Conservation (phyloP, 2,329 filamentous ascomycete species). For the Fusarium drepaniforme region DNA sequence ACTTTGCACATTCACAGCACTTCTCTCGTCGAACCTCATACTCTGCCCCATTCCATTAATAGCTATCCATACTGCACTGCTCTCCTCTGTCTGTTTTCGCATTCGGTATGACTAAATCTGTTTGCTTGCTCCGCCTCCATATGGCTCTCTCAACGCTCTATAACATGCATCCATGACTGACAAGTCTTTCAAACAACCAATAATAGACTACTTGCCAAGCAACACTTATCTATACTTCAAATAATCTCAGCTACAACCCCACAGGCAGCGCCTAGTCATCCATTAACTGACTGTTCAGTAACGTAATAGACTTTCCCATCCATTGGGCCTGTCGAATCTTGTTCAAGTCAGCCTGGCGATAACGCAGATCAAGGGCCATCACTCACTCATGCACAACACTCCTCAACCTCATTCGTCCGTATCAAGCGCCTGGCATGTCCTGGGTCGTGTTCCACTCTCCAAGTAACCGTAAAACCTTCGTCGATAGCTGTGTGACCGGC, state of each 20-base stretch:
- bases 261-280: neutral
- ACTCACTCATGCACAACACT: neutral
- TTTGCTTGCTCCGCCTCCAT: neutral
- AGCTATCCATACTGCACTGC: neutral
- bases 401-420: neutral
- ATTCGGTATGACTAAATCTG: neutral
- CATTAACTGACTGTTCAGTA: neutral
- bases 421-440: neutral
- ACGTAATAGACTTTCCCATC: neutral
- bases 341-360: neutral
- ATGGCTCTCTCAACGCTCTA: constrained; percentile 2
- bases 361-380: neutral
- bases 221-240: neutral
- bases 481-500: neutral
- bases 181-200: neutral
- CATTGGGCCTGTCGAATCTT: neutral
- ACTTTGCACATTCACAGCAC: neutral
- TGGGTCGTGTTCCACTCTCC: neutral
- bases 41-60: neutral
- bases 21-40: neutral
- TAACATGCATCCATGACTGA: neutral
- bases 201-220: neutral
- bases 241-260: neutral
- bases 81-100: neutral
- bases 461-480: neutral